These are phyloP conservation scores for Spizellomyces sp. DNA, from an alignment of 192 early-diverging fungal species.

Conservation along the genomic window DNA sequence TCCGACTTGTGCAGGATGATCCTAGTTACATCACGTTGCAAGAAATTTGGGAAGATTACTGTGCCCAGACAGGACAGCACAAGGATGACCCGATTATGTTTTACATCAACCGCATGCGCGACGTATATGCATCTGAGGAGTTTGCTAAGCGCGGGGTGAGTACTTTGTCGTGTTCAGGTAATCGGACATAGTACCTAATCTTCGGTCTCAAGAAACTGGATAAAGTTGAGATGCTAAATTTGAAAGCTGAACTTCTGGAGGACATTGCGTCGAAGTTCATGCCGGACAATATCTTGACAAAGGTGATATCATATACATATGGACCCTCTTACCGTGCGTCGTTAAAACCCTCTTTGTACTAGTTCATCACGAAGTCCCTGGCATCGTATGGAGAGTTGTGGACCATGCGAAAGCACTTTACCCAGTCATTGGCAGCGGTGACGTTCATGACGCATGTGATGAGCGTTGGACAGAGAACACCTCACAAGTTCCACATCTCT, in stretches of 20 bases:
- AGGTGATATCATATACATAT: slow-evolving; percentile 42
- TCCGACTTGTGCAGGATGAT: slow-evolving; percentile 93
- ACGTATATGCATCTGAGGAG: slow-evolving; percentile 52
- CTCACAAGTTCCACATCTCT: slow-evolving; percentile 88
- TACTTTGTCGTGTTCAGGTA: slow-evolving; percentile 24
- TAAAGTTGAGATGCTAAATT: slow-evolving; percentile 71
- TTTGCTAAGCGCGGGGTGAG: slow-evolving; percentile 47
- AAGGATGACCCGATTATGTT: slow-evolving; percentile 88
- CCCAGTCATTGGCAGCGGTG: slow-evolving; percentile 81
- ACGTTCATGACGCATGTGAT: slow-evolving; percentile 93
- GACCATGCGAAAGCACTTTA: slow-evolving; percentile 94
- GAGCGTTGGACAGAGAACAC: slow-evolving; percentile 83
- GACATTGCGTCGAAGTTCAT: slow-evolving; percentile 83
- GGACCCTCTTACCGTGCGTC: too few relatives aligned
- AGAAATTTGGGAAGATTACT: slow-evolving; percentile 92
- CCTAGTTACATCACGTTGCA: slow-evolving; percentile 85
- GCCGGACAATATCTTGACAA: slow-evolving; percentile 81
- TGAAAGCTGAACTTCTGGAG: slow-evolving; percentile 86
- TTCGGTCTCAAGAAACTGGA: slow-evolving; percentile 25
- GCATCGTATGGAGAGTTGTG: slow-evolving; percentile 86
- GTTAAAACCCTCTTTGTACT: not conserved
- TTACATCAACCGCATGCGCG: slow-evolving; percentile 75
- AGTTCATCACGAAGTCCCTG: slow-evolving; percentile 76
- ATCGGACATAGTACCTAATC: not conserved
- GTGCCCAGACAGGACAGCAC: slow-evolving; percentile 67